Evolutionary conservation across 805 yeast species (phyloP), one percentile per base, ranked within the genome.

Genomic region (Cyberlindnera saturnus): DNA sequence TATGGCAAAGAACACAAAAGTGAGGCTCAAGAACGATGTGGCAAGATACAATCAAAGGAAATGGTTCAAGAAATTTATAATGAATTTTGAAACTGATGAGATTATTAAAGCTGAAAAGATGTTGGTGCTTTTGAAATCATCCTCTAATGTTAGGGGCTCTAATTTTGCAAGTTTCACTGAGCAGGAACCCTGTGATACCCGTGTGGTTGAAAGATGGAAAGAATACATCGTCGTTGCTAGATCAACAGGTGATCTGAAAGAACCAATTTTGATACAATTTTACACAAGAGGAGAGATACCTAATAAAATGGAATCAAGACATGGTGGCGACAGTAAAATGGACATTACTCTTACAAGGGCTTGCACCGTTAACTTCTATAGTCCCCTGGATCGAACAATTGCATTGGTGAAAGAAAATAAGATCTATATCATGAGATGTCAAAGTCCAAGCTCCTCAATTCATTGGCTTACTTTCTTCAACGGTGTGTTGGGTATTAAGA

Each of bases 151-250:
- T 4, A 20, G 46, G 6, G 45, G 50, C 2, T 38, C 39, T 11
- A 56, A 54, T 29, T 56, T 70, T 11, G 60, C 67, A 5, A 47
- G 17, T 1, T 71, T 74, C 45, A 67, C 72, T 13, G 87, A 81
- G 46, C 57, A 62, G 9, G 80, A 77, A 44, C 65, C 71, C 1
- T 67, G 70, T 20, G 77, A 77, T 34, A 69, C 86, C 0, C 63
- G 82, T 41, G 71, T 85, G 1, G 47, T 70, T 9, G 90, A 86
- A 44, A 64, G 88, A 38, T 88, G 96, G 93, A 77, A 73, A 47
- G 96, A 90, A 57, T 86, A 80, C 56, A 65, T 79, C 23, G 82
- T 85, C 3, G 87, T 85, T 2, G 81, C 83, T 1, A 66, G 91
- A 46, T 73, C 76, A n/a, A 78, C 86, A 0, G 80, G 77, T 14